Conservation (phyloP, 116 monocot genomes). For the Phalaenopsis hybrid region DNA sequence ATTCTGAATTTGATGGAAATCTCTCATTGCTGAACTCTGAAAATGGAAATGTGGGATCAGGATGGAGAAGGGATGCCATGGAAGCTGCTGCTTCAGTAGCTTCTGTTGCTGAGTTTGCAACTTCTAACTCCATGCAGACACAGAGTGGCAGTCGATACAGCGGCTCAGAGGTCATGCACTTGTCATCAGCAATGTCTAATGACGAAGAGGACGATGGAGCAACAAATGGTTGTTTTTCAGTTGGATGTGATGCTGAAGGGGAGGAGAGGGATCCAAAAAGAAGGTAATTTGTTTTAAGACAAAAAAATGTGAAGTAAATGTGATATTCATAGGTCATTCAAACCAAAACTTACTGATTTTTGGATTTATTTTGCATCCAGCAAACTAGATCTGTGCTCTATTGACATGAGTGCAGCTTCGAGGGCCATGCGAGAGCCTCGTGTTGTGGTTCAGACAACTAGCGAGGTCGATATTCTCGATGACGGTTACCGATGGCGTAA, state of each 20-base stretch:
- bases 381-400: conserved; percentile 39
- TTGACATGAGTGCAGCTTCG: conserved; percentile 55
- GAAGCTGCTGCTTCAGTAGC: conserved; percentile 13
- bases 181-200: conserved; percentile 37
- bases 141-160: neutral
- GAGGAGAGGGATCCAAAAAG: conserved; percentile 65
- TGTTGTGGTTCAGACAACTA: conserved; percentile 63
- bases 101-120: conserved; percentile 16
- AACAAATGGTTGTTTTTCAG: conserved; percentile 25
- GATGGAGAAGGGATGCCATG: conserved; percentile 18
- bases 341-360: neutral
- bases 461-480: conserved; percentile 68
- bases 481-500: conserved; percentile 74
- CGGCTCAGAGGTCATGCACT: conserved; percentile 24
- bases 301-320: neutral
- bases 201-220: conserved; percentile 43
- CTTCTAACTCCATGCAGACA: conserved; percentile 12
- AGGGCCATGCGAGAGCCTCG: conserved; percentile 49
- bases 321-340: neutral
- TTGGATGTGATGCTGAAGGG: conserved; percentile 41
- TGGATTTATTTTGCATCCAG: conserved; percentile 22
- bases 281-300: conserved; percentile 29
- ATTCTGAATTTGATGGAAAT: conserved; percentile 15
- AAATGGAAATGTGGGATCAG: conserved; percentile 16
- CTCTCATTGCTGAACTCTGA: conserved; percentile 14